phyloP scores from a whole-genome alignment of 495 filamentous ascomycete species.

The Thermothielavioides terrestris region DNA sequence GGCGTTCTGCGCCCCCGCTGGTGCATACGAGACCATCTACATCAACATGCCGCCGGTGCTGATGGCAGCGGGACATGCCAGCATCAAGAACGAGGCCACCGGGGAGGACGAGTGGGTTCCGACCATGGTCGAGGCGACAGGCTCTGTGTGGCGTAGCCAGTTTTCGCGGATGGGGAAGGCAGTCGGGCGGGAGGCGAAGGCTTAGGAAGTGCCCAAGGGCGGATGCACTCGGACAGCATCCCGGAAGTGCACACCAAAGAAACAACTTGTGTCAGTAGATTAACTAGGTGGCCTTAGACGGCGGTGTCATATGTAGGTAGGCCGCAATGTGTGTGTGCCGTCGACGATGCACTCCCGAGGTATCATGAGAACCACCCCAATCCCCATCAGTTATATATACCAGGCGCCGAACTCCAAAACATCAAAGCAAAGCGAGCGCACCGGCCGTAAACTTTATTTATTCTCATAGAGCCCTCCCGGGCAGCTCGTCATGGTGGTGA shows the following conservation, averaged over 20 bases:
- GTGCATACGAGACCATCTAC: constrained; percentile 15
- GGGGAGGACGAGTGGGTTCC: constrained; percentile 12
- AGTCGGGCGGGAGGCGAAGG: neutral
- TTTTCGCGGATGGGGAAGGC: constrained; percentile 8
- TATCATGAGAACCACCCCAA: neutral
- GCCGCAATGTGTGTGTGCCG: no score
- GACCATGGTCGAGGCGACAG: constrained; percentile 6
- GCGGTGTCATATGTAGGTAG: neutral
- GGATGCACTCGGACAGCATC: no score
- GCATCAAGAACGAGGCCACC: constrained; percentile 1
- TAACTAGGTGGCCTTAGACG: no score
- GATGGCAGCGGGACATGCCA: neutral
- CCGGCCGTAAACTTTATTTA: no score
- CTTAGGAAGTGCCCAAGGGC: no score
- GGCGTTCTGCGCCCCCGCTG: constrained; percentile 8
- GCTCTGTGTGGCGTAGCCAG: neutral
- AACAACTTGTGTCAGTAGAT: no score
- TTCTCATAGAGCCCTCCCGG: constrained; percentile 8
- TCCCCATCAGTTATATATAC: neutral
- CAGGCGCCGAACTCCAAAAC: neutral
- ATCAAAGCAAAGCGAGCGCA: neutral
- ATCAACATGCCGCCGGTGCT: constrained; percentile 17
- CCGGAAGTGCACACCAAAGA: no score
- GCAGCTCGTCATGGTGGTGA: constrained; percentile 22
- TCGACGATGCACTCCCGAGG: no score